Evolutionary conservation across 176 grass and related monocot species (phyloP).

Genomic region (Eragrostis nindensis): DNA sequence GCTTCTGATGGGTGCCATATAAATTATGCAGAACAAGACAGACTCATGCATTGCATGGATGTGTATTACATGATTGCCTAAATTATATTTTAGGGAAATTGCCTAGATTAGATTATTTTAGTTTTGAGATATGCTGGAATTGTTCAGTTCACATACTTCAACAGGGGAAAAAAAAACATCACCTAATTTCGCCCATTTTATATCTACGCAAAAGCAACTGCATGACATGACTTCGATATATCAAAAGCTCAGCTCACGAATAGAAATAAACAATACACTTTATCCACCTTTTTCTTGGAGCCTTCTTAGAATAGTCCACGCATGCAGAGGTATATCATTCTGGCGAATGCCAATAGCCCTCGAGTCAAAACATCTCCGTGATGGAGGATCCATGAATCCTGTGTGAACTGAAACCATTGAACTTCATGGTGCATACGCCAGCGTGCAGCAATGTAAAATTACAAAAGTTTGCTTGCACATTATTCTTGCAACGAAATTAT

Average conservation of each 20-base stretch:
- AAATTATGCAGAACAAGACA: neutral
- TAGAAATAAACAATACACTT: conserved; percentile 15
- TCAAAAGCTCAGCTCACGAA: conserved; percentile 35
- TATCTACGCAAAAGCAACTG: conserved; percentile 12
- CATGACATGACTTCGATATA: conserved; percentile 16
- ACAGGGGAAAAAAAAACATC: neutral
- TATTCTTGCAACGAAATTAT: neutral
- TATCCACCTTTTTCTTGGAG: conserved; percentile 56
- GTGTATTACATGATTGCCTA: neutral
- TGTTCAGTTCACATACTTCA: neutral
- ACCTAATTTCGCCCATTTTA: neutral
- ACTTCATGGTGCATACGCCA: neutral
- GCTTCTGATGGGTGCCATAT: neutral
- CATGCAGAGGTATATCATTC: conserved; percentile 42
- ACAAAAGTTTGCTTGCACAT: neutral
- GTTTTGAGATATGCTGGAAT: neutral
- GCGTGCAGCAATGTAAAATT: neutral
- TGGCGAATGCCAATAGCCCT: conserved; percentile 53
- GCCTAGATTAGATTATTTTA: neutral
- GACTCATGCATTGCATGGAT: conserved; percentile 9
- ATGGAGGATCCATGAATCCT: conserved; percentile 61
- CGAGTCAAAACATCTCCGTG: conserved; percentile 61
- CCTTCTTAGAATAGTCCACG: conserved; percentile 50
- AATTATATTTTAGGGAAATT: neutral
- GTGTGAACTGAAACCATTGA: conserved; percentile 11